phyloP scores from a whole-genome alignment of 805 yeast species.

The Suhomyces kilbournensis region DNA sequence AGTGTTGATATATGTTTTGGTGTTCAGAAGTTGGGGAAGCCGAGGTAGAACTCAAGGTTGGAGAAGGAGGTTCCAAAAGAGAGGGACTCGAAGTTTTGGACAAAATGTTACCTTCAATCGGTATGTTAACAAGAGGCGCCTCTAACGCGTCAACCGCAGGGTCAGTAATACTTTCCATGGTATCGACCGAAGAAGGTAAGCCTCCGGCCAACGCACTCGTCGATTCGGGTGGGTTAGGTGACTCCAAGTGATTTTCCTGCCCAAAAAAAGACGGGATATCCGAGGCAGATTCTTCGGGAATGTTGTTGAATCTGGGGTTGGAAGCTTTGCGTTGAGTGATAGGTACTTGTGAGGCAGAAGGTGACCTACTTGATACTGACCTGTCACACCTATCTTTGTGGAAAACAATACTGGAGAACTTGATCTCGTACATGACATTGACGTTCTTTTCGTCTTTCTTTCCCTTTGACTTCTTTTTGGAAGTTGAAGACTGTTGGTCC shows the following conservation, averaged over 20 bases:
- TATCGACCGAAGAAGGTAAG: background rate
- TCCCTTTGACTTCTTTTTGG: background rate
- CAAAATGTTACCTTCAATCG: background rate
- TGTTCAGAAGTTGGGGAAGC: slow-evolving; percentile 1
- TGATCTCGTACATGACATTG: slow-evolving; percentile 10
- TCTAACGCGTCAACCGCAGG: background rate
- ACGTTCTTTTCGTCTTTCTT: slow-evolving; percentile 13
- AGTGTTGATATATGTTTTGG: background rate
- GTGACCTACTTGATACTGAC: slow-evolving; percentile 12
- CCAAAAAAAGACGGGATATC: background rate
- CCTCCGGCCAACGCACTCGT: background rate
- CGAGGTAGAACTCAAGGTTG: slow-evolving; percentile 4
- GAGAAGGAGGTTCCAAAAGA: slow-evolving; percentile 5
- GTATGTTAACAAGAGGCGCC: background rate
- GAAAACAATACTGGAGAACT: slow-evolving; percentile 21
- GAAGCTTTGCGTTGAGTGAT: background rate
- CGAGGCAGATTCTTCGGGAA: background rate
- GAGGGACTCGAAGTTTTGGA: background rate
- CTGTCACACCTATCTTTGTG: slow-evolving; percentile 40
- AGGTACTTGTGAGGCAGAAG: background rate
- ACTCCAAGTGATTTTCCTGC: background rate
- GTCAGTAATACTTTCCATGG: background rate
- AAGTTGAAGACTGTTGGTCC: background rate
- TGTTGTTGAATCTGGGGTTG: background rate
- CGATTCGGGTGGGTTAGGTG: background rate